A percentile compares a stretch with the other conserved stretches of the same genome.
Conservation (phyloP, 2,329 filamentous ascomycete species). For the Ceratocystis cubensis region DNA sequence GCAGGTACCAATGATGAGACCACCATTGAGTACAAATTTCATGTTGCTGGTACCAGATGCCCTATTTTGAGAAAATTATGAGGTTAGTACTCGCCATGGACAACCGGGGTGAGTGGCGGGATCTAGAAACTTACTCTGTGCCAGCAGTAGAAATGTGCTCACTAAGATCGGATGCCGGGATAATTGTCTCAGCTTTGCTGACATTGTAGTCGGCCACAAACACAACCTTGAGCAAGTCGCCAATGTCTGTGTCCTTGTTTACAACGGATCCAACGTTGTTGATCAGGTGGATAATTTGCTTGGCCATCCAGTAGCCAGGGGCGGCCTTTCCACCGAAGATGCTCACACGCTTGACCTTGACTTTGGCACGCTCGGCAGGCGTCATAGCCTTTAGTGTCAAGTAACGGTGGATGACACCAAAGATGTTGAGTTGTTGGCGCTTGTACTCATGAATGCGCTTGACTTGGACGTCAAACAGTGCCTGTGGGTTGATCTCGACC, state of each 20-base stretch:
- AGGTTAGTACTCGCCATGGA: slow-evolving; percentile 20
- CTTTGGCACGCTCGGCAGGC: slow-evolving; percentile 77
- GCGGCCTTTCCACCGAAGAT: slow-evolving; percentile 98
- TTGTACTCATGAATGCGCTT: slow-evolving; percentile 99
- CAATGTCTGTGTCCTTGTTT: slow-evolving; percentile 84
- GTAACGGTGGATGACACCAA: slow-evolving; percentile 92
- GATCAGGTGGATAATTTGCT: slow-evolving; percentile 94
- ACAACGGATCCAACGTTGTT: slow-evolving; percentile 83
- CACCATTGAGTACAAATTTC: slow-evolving; percentile 98
- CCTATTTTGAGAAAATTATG: slow-evolving; percentile 26
- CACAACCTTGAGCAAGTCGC: slow-evolving; percentile 89
- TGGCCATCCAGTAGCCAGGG: slow-evolving; percentile 99
- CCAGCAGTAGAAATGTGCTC: slow-evolving; percentile 98
- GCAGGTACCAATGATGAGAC: slow-evolving; percentile 93
- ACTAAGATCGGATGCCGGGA: slow-evolving; percentile 86
- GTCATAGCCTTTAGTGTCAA: slow-evolving; percentile 76
- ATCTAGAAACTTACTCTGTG: slow-evolving; percentile 52
- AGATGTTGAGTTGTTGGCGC: slow-evolving; percentile 97
- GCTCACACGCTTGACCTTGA: slow-evolving; percentile 73
- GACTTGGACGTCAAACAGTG: slow-evolving; percentile 93
- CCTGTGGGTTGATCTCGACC: slow-evolving; percentile 70
- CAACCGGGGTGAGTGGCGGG: slow-evolving; percentile 10
- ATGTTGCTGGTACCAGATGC: slow-evolving; percentile 89
- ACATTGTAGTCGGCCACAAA: slow-evolving; percentile 99
- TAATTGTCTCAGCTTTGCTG: slow-evolving; percentile 96